Evolutionary conservation across 257 asterid species (phyloP).

Genomic region (Nicotiana obtusifolia): DNA sequence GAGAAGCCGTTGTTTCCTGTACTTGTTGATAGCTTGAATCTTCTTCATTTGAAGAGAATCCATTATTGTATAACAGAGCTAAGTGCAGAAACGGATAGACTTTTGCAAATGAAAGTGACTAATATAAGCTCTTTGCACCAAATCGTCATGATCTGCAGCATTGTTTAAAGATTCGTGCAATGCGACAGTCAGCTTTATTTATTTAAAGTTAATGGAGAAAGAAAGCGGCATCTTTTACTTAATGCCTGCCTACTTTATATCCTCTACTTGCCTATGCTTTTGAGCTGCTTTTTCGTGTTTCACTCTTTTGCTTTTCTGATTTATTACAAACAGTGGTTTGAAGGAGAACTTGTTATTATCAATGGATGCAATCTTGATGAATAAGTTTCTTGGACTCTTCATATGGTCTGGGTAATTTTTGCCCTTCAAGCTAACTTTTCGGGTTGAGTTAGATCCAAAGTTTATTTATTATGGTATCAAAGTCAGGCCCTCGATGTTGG

Average conservation of each 20-base stretch:
- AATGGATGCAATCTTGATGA: too few relatives aligned
- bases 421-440: too few relatives aligned
- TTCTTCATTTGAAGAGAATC: slow-evolving; percentile 4
- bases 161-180: background rate
- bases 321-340: background rate
- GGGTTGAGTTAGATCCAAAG: too few relatives aligned
- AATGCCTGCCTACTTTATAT: background rate
- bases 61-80: background rate
- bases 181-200: background rate
- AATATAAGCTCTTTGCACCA: background rate
- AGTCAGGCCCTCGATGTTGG: too few relatives aligned
- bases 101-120: background rate
- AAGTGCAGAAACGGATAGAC: background rate
- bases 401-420: too few relatives aligned
- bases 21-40: background rate
- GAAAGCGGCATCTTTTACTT: background rate
- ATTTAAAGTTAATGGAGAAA: slow-evolving; percentile 2
- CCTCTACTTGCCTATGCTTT: slow-evolving; percentile 1
- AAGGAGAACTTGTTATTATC: background rate
- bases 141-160: background rate
- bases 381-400: too few relatives aligned
- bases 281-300: slow-evolving; percentile 2
- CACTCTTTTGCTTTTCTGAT: background rate
- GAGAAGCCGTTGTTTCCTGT: background rate
- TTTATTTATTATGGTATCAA: too few relatives aligned